phyloP scores from a whole-genome alignment of 305 asterid genomes.

The Fraxinus ornus region DNA sequence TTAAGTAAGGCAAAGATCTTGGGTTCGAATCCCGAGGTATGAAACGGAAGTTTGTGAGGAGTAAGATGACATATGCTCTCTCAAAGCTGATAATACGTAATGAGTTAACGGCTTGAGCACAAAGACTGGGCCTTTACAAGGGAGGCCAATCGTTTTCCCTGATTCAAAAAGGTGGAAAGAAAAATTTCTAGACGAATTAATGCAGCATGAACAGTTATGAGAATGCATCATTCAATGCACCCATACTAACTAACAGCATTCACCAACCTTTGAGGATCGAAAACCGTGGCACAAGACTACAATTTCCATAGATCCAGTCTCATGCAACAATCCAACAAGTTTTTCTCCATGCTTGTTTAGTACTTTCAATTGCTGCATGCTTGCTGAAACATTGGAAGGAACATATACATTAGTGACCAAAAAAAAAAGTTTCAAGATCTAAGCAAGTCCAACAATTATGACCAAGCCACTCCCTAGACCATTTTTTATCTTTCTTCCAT shows the following conservation, averaged over 20 bases:
- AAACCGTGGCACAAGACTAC: constrained; percentile 87
- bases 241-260: not conserved
- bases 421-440: not conserved
- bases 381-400: constrained; percentile 34
- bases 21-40: too few species aligned
- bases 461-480: not conserved
- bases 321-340: constrained; percentile 80
- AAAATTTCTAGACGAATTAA: not conserved
- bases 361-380: constrained; percentile 51
- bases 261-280: constrained; percentile 60
- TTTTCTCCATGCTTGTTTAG: constrained; percentile 62
- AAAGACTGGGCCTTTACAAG: too few species aligned
- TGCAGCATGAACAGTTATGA: not conserved
- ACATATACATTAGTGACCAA: constrained; percentile 18
- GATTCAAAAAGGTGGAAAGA: not conserved
- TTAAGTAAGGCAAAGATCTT: too few species aligned
- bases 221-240: not conserved
- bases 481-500: not conserved
- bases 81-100: too few species aligned
- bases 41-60: too few species aligned
- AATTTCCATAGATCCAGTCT: constrained; percentile 62
- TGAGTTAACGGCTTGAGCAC: too few species aligned
- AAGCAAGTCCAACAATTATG: not conserved
- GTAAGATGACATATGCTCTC: too few species aligned
- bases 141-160: too few species aligned